Base-by-base conservation (phyloP, 257 asterid species). In the Thymus mandschuricus region DNA sequence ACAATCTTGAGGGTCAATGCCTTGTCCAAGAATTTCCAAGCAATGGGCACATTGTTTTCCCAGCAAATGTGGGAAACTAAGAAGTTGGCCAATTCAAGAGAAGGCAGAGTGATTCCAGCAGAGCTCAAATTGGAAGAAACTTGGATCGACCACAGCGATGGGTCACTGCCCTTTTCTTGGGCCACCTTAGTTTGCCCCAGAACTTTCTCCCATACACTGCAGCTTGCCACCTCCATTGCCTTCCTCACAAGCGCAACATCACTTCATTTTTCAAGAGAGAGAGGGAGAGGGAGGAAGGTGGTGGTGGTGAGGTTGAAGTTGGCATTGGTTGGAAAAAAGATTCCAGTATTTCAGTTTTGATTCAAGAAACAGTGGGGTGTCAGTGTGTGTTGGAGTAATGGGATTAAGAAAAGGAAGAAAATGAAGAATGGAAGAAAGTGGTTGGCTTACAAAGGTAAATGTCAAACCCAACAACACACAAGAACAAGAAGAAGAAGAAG, bases 1-100 rank as follows among this genome's bases (percentile, higher is more conserved):
- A 94, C 92, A 80, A 89, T 85, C 79, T 85, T 94, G 81, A 86
- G 86, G 69, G 72, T 76, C 80, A 91, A 33, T 2, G 98, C 99
- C 74, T 88, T 91, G 15, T 89, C 99, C 73, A 94, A 72, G 76
- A 89, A 87, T 78, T 94, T 94, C 99, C 99, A 94, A 69, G 91
- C 85, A 69, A 80, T 74, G 69, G 99, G 90, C 65, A 88, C 92
- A 83, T 91, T 94, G 79, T 94, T 94, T 29, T 87, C 95, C 99
- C 99, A 94, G 55, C 90, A 91, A 81, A 94, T 88, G 85, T 89
- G 85, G 58, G 96, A 87, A 29, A 91, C 96, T 71, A 94, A 80
- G 64, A 85, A 78, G 64, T 86, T 75, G 10, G 90, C 96, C 1
- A 94, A 64, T 46, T 94, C 92, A 76, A 82, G 56, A 75, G 84